A percentile compares a stretch with the other conserved stretches of the same genome.
Evolutionary conservation across 768 basidiomycete genomes (phyloP).

Genomic region (Sarcodon sp.): DNA sequence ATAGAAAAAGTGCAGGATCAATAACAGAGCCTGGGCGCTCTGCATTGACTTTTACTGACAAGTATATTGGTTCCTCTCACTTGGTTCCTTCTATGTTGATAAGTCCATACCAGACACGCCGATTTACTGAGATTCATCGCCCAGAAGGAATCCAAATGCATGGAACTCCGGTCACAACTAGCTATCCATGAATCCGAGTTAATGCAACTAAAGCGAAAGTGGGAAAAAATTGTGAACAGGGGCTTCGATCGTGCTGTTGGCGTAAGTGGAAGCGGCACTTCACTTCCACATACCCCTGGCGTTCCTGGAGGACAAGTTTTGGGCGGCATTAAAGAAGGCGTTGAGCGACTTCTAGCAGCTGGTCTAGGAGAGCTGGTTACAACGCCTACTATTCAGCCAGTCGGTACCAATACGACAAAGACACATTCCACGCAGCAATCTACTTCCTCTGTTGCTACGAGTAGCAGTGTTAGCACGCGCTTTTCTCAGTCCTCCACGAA

Average conservation of each 20-base stretch:
- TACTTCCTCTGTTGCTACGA: slow-evolving; percentile 18
- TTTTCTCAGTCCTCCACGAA: slow-evolving; percentile 29
- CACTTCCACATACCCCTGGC: slow-evolving; percentile 5
- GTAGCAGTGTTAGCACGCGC: slow-evolving; percentile 18
- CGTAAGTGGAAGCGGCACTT: not conserved
- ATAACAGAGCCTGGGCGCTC: slow-evolving; percentile 8
- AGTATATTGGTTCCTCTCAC: slow-evolving; percentile 28
- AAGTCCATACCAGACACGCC: slow-evolving; percentile 41
- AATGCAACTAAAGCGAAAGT: slow-evolving; percentile 63
- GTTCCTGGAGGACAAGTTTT: slow-evolving; percentile 24
- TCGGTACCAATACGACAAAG: slow-evolving; percentile 5
- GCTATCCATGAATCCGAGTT: slow-evolving; percentile 63
- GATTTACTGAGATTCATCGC: slow-evolving; percentile 78
- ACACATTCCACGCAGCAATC: slow-evolving; percentile 13
- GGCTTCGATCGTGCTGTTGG: slow-evolving; percentile 31
- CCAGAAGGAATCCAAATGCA: slow-evolving; percentile 75
- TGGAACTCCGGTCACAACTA: slow-evolving; percentile 70
- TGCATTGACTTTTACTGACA: slow-evolving; percentile 61
- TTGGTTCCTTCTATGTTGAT: not conserved
- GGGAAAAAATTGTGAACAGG: slow-evolving; percentile 68
- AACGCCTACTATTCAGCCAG: slow-evolving; percentile 6
- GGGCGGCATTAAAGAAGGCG: slow-evolving; percentile 54
- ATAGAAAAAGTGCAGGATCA: no score
- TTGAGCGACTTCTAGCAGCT: slow-evolving; percentile 46
- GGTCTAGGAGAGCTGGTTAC: slow-evolving; percentile 20